phyloP scores from a whole-genome alignment of 768 basidiomycete genomes.

The Saitozyma podzolica region DNA sequence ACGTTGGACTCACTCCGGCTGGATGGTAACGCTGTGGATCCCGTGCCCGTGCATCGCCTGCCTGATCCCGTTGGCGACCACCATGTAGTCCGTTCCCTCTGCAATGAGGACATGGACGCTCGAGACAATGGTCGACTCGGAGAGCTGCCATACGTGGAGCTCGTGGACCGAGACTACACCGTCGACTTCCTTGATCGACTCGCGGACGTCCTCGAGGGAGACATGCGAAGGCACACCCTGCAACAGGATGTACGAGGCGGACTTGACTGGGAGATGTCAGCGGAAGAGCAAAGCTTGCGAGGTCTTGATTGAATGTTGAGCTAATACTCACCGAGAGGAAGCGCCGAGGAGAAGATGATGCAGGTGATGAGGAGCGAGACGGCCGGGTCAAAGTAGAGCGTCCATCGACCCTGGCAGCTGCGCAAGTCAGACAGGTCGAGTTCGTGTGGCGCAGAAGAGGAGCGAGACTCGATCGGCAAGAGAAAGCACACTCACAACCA shows the following conservation, averaged over 20 bases:
- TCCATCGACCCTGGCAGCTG: conserved; percentile 71
- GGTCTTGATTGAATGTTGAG: not conserved
- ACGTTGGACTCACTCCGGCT: conserved; percentile 64
- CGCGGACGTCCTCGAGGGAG: conserved; percentile 81
- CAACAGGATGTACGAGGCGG: conserved; percentile 88
- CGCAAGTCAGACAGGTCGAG: not conserved
- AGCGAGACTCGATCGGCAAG: not conserved
- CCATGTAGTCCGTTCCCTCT: conserved; percentile 85
- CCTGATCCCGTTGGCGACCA: conserved; percentile 77
- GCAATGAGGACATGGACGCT: conserved; percentile 91
- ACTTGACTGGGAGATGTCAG: conserved; percentile 56
- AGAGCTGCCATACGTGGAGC: conserved; percentile 96
- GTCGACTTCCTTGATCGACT: conserved; percentile 74
- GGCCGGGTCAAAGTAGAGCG: conserved; percentile 87
- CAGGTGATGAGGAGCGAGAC: conserved; percentile 91
- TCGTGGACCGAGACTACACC: conserved; percentile 83
- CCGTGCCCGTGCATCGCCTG: conserved; percentile 83
- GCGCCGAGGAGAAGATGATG: conserved; percentile 93
- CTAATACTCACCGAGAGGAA: conserved; percentile 64
- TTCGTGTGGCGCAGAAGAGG: not conserved
- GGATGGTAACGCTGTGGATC: conserved; percentile 92
- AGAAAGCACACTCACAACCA: conserved; percentile 61
- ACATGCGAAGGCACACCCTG: conserved; percentile 90
- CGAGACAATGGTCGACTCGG: conserved; percentile 90
- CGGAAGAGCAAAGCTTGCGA: not conserved